Conservation (phyloP, 208 protist species). For the Crithidia sp. region DNA sequence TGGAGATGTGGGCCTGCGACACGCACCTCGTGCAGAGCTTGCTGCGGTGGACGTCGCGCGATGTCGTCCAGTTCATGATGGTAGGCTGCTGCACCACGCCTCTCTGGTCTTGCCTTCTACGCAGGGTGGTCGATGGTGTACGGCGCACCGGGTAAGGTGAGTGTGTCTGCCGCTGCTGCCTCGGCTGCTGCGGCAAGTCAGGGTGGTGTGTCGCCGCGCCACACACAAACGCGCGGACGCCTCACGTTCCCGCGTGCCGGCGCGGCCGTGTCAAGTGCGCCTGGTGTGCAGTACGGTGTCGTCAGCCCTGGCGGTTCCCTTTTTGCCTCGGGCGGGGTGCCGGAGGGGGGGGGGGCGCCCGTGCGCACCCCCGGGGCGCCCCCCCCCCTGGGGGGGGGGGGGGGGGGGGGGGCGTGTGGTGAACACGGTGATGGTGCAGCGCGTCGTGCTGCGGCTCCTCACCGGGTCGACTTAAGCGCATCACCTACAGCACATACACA, state of each 20-base stretch:
- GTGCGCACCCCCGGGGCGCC: too few species aligned
- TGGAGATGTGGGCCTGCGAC: not conserved
- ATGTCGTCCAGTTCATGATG: slow-evolving; percentile 36
- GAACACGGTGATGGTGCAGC: slow-evolving; percentile 33
- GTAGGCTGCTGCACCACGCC: slow-evolving; percentile 31
- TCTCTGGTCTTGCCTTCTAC: slow-evolving; percentile 19
- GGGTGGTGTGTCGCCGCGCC: too few species aligned
- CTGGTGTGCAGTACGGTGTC: slow-evolving; percentile 31
- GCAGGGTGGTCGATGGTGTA: slow-evolving; percentile 13
- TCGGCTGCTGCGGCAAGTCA: too few species aligned
- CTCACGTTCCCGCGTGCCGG: slow-evolving; percentile 23
- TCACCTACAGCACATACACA: too few species aligned
- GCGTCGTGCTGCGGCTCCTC: slow-evolving; percentile 15
- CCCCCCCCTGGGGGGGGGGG: too few species aligned
- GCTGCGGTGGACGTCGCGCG: slow-evolving; percentile 15
- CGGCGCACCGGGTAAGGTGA: not conserved
- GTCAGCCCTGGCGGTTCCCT: slow-evolving; percentile 23
- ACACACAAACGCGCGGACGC: not conserved
- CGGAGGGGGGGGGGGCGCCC: slow-evolving; percentile 12
- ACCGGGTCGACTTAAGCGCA: not conserved
- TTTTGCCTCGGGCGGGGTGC: not conserved
- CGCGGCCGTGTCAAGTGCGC: not conserved
- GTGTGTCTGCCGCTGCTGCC: too few species aligned
- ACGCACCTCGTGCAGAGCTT: not conserved
- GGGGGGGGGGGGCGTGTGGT: slow-evolving; percentile 24